Percentiles rank a stretch among this genome's conserved stretches.
Evolutionary conservation across 768 basidiomycete genomes (phyloP).

Genomic region (Xerocomellus amylosporus): DNA sequence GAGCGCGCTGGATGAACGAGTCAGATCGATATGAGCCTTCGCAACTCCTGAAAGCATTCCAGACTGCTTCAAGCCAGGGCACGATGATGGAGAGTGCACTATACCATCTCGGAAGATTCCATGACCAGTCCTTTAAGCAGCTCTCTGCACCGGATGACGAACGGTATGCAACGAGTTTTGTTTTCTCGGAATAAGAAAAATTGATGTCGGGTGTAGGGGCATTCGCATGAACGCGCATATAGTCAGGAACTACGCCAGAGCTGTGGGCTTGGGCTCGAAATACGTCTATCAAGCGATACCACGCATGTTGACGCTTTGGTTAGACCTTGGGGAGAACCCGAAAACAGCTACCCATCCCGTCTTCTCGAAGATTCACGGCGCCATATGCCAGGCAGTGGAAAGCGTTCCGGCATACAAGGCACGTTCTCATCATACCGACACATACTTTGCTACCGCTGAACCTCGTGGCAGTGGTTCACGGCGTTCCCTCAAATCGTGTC

Average conservation of each 20-base stretch:
- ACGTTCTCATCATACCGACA: slow-evolving; percentile 7
- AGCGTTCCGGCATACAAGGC: slow-evolving; percentile 81
- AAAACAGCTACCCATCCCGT: slow-evolving; percentile 30
- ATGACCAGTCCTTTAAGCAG: slow-evolving; percentile 71
- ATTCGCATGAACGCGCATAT: slow-evolving; percentile 64
- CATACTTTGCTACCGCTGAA: slow-evolving; percentile 5
- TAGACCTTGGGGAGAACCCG: slow-evolving; percentile 74
- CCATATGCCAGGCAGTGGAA: slow-evolving; percentile 53
- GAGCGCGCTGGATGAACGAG: slow-evolving; percentile 92
- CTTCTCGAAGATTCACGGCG: slow-evolving; percentile 55
- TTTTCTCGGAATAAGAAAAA: neutral
- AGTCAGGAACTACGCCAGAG: slow-evolving; percentile 62
- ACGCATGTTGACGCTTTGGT: slow-evolving; percentile 89
- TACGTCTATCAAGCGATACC: slow-evolving; percentile 96
- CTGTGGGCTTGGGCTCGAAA: slow-evolving; percentile 84
- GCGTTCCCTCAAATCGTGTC: slow-evolving; percentile 98
- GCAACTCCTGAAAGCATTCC: slow-evolving; percentile 58
- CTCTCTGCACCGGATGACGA: slow-evolving; percentile 51
- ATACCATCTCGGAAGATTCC: slow-evolving; percentile 85
- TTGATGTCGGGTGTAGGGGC: slow-evolving; percentile 39
- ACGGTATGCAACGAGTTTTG: slow-evolving; percentile 37
- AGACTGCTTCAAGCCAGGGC: slow-evolving; percentile 47
- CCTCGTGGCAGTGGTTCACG: slow-evolving; percentile 74
- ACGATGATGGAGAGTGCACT: slow-evolving; percentile 76
- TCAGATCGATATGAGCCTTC: slow-evolving; percentile 74